These are phyloP conservation scores for Pisolithus thermaeus DNA, from an alignment of 1,284 basidiomycete species.

Conservation along the genomic window DNA sequence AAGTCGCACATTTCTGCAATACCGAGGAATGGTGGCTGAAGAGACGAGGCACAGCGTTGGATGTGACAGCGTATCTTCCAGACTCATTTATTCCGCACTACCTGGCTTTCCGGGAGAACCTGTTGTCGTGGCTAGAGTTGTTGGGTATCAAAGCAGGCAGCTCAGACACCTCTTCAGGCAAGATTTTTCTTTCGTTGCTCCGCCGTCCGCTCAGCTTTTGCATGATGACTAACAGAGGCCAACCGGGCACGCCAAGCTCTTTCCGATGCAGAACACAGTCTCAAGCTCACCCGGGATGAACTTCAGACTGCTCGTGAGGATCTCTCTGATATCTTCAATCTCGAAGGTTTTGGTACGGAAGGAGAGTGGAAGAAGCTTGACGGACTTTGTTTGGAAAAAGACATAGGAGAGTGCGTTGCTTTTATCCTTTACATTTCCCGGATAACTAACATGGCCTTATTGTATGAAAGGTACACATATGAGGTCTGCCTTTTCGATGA, in stretches of 20 bases:
- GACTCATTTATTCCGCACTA: slow-evolving; percentile 76
- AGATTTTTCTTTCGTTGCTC: not conserved
- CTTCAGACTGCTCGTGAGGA: slow-evolving; percentile 47
- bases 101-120: slow-evolving; percentile 58
- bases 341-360: slow-evolving; percentile 68
- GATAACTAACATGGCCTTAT: slow-evolving; percentile 5
- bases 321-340: slow-evolving; percentile 57
- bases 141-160: slow-evolving; percentile 54
- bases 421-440: not conserved
- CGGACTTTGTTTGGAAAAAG: slow-evolving; percentile 72
- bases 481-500: slow-evolving; percentile 93
- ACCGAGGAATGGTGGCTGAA: not conserved
- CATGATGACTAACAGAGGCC: slow-evolving; percentile 35
- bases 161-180: slow-evolving; percentile 41
- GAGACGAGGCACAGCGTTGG: slow-evolving; percentile 50
- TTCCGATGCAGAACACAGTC: slow-evolving; percentile 50
- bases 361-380: slow-evolving; percentile 98
- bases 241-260: slow-evolving; percentile 62
- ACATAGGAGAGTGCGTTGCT: slow-evolving; percentile 78
- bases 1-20: slow-evolving; percentile 22
- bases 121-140: slow-evolving; percentile 61
- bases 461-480: slow-evolving; percentile 75
- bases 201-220: not conserved
- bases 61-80: slow-evolving; percentile 82
- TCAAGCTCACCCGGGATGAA: slow-evolving; percentile 43